Evolutionary conservation across 2,329 filamentous ascomycete genomes (phyloP), one percentile per base, ranked within the genome.

Genomic region (Neurospora sp.): DNA sequence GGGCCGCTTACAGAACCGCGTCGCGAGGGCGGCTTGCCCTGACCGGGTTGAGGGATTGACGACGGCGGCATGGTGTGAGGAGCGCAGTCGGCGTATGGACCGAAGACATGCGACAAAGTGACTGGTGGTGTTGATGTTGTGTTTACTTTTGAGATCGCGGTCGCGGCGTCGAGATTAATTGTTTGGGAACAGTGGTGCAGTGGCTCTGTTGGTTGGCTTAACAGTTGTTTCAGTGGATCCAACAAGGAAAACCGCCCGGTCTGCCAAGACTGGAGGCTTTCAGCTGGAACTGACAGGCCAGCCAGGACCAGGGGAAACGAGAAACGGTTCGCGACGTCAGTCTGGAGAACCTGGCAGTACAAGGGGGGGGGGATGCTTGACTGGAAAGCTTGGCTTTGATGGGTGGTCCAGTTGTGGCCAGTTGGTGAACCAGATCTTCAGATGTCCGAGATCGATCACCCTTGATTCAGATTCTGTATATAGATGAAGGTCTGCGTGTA

Each of bases 1-100:
- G 72, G 75, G 17, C 74, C 72, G 39, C 71, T 76, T 11, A 70
- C 67, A 5, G 76, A 75, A 3, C 69, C 72, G 28, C 76, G 75
- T 66, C 76, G 71, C 52, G 73, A 33, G 52, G 23, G 52, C 52
- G 52, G 52, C 52, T 62, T 62, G 13, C 52, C 52, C 15, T 62
- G 52, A 5, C 52, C 52, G 52, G 52, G 52, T 66, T 79, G 74
- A 38, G 75, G 74, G 6, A 74, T 76, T 67, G 72, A 73, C 9
- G 75, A 74, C 66, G 72, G 69, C 74, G 75, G 75, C 13, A 46
- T 71, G 36, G 69, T 15, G 36, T 38, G 23, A 43, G 19, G 11
- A 17, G 52, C 52, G 52, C 52, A 62, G 52, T 62, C 15, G 8
- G 52, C 13, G 52, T 62, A 15, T 10, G 28, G 15, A 10, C 52